phyloP scores from a whole-genome alignment of 176 grass and related monocot species.

The Oryza rufipogon region DNA sequence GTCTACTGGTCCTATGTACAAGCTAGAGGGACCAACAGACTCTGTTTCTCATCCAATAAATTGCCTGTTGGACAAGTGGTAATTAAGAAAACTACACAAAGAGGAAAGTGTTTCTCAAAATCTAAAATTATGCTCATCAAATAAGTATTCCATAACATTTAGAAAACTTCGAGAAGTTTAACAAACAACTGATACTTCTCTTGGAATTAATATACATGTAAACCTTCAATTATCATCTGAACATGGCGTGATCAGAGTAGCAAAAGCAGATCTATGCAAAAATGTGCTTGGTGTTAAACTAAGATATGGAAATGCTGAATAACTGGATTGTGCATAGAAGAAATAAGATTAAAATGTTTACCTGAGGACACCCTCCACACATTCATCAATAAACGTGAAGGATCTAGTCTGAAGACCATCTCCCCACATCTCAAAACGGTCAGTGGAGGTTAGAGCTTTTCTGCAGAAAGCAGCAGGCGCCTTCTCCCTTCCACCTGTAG shows the following conservation, averaged over 20 bases:
- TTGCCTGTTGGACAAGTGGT: slow-evolving; percentile 9
- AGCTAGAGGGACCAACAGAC: not conserved
- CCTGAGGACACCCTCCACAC: slow-evolving; percentile 72
- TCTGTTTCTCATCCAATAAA: slow-evolving; percentile 9
- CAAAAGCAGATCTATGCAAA: slow-evolving; percentile 8
- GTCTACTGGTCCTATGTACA: not conserved
- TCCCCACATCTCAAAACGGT: slow-evolving; percentile 62
- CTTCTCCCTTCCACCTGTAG: slow-evolving; percentile 62
- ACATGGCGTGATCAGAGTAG: not conserved
- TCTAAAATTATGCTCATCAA: not conserved
- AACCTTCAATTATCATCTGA: not conserved
- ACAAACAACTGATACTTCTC: slow-evolving; percentile 1
- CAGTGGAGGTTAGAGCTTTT: slow-evolving; percentile 56
- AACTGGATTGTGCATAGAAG: not conserved
- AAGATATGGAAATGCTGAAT: slow-evolving; percentile 8
- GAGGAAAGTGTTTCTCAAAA: slow-evolving; percentile 4
- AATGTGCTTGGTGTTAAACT: not conserved
- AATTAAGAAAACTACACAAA: not conserved
- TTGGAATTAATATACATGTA: not conserved
- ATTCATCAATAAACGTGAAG: slow-evolving; percentile 82
- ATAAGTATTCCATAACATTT: slow-evolving; percentile 13
- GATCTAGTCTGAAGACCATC: slow-evolving; percentile 62
- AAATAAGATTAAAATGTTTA: not conserved
- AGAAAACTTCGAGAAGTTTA: not conserved
- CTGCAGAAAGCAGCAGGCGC: slow-evolving; percentile 67